These are phyloP conservation scores for Fraxinus excelsior DNA, from an alignment of 257 asterid species.

Conservation along the genomic window DNA sequence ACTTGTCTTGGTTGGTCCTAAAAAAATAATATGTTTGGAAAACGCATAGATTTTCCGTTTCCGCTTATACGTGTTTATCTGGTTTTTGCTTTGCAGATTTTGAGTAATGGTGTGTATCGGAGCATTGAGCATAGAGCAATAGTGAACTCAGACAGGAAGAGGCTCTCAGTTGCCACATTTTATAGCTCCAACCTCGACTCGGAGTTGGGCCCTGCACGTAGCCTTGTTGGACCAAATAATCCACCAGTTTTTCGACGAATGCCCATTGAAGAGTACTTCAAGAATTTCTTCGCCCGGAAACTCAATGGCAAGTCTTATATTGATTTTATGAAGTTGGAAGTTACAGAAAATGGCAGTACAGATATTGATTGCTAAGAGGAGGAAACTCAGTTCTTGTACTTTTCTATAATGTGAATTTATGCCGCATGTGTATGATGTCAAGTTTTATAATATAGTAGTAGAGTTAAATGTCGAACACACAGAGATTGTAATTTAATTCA, in stretches of 20 bases:
- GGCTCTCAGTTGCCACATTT: constrained; percentile 62
- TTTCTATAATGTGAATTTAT: too few species aligned
- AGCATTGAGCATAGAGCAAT: constrained; percentile 61
- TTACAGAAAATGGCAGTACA: background rate
- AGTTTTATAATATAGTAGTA: too few species aligned
- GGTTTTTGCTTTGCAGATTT: constrained; percentile 35
- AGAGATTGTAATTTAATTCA: too few species aligned
- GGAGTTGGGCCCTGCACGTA: constrained; percentile 52
- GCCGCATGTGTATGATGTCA: too few species aligned
- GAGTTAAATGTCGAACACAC: too few species aligned
- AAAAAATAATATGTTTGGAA: background rate
- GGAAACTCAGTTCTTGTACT: too few species aligned
- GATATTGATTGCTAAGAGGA: background rate
- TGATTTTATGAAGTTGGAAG: constrained; percentile 46
- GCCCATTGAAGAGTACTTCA: constrained; percentile 35
- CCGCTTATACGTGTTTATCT: background rate
- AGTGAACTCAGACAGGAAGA: constrained; percentile 44
- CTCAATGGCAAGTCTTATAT: constrained; percentile 47
- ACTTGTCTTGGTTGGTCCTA: background rate
- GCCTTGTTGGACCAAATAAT: constrained; percentile 37
- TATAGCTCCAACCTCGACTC: constrained; percentile 40
- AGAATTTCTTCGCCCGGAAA: constrained; percentile 45
- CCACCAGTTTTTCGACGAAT: constrained; percentile 43
- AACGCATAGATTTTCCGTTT: too few species aligned
- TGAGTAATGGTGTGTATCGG: constrained; percentile 51